These are phyloP conservation scores for Alternaria consortialis DNA, from an alignment of 2,329 filamentous ascomycete genomes.

Conservation along the genomic window DNA sequence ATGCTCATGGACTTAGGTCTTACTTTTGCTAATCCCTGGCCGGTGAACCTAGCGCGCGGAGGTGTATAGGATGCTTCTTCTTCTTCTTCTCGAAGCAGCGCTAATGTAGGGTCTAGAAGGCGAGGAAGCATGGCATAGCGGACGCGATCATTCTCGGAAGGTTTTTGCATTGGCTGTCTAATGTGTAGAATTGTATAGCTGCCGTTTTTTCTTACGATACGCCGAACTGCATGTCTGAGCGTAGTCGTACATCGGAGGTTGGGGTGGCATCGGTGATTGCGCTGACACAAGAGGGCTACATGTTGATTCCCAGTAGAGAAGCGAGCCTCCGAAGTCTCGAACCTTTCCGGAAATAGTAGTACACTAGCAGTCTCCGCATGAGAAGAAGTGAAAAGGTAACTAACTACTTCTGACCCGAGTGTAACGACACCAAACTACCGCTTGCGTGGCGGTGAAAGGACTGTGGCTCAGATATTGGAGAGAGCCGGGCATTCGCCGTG, in stretches of 20 bases:
- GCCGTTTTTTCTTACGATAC: background rate
- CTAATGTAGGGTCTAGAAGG: slow-evolving; percentile 8
- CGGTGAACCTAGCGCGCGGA: background rate
- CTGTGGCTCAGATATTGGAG: slow-evolving; percentile 7
- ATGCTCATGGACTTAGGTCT: background rate
- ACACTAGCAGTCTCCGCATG: slow-evolving; percentile 1
- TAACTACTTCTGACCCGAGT: background rate
- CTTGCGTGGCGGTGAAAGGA: slow-evolving; percentile 5
- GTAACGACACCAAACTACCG: background rate
- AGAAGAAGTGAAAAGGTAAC: background rate
- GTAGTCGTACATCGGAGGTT: slow-evolving; percentile 1
- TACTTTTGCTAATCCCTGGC: background rate
- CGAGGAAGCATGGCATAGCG: background rate
- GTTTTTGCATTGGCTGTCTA: slow-evolving; percentile 4
- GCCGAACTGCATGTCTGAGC: slow-evolving; percentile 4
- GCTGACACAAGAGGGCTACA: background rate
- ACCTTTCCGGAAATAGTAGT: background rate
- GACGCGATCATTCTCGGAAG: slow-evolving; percentile 11
- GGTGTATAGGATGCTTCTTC: background rate
- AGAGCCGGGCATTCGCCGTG: slow-evolving; percentile 4
- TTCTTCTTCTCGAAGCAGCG: slow-evolving; percentile 10
- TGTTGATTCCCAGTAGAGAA: background rate
- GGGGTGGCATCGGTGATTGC: slow-evolving; percentile 4
- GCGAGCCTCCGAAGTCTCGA: background rate
- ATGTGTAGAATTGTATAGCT: background rate